Evolutionary conservation across 257 asterid genomes (phyloP).

Genomic region (Penstemon davidsonii): DNA sequence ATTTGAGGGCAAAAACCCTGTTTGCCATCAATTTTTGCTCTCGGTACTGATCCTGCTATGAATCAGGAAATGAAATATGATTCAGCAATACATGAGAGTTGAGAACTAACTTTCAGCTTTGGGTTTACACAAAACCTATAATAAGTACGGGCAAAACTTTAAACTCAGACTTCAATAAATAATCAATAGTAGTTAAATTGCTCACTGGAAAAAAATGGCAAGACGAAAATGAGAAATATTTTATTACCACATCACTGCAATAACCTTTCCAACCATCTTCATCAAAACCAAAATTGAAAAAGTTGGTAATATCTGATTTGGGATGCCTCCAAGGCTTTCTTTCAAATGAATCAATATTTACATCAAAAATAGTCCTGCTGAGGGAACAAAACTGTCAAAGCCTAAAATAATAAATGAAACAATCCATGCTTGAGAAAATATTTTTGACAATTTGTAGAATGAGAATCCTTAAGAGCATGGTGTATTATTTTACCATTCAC

Average conservation of each 20-base stretch:
- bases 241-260: constrained; percentile 16
- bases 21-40: constrained; percentile 14
- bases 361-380: constrained; percentile 40
- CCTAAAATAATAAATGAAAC: not conserved
- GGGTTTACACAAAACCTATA: not conserved
- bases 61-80: not conserved
- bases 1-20: constrained; percentile 15
- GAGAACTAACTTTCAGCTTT: not conserved
- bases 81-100: not conserved
- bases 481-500: not conserved
- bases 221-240: not conserved
- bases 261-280: constrained; percentile 47
- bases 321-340: constrained; percentile 46
- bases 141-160: not conserved
- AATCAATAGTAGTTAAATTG: not conserved
- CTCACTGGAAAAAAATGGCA: not conserved
- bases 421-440: not conserved
- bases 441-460: not conserved
- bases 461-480: not conserved
- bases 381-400: not conserved
- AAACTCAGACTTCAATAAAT: not conserved
- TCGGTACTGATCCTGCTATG: constrained; percentile 31
- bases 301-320: constrained; percentile 40
- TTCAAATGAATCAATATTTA: constrained; percentile 36
- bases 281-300: constrained; percentile 46